These are phyloP conservation scores for Trichosporon sp. DNA, from an alignment of 1,284 basidiomycete genomes.

Conservation along the genomic window DNA sequence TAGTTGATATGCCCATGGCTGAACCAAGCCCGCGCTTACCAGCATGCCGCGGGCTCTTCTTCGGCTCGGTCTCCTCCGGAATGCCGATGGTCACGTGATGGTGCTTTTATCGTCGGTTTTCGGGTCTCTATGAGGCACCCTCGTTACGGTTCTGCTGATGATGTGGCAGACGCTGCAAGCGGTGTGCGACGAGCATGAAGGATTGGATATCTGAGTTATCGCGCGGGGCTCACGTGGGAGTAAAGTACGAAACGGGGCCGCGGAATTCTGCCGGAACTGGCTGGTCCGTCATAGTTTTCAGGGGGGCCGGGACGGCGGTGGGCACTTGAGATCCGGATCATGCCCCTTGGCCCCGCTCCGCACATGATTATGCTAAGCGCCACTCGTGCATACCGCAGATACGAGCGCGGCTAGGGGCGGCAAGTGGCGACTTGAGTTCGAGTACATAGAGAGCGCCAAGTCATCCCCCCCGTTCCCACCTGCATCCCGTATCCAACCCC, in stretches of 20 bases:
- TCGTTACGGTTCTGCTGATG: too few species aligned
- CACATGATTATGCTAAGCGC: not conserved
- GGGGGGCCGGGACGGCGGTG: not conserved
- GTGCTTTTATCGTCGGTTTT: too few species aligned
- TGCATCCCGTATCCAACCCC: not conserved
- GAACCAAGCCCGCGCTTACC: not conserved
- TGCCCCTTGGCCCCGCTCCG: not conserved
- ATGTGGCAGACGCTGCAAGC: too few species aligned
- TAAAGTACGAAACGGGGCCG: too few species aligned
- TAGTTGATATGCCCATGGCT: not conserved
- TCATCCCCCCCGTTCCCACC: not conserved
- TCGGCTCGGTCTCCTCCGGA: not conserved
- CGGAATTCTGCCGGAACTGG: not conserved
- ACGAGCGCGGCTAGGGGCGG: not conserved
- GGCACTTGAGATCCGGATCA: not conserved
- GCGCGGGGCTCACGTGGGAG: not conserved
- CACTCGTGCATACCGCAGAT: not conserved
- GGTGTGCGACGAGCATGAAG: too few species aligned
- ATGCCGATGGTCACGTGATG: not conserved
- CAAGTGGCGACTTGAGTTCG: not conserved
- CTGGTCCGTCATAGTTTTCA: not conserved
- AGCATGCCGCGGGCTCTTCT: not conserved
- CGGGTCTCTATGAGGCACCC: too few species aligned
- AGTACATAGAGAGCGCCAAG: not conserved
- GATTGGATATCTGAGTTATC: not conserved